Percentiles rank a stretch among this genome's conserved stretches.
These are phyloP conservation scores for Halocafeteria seosinensis DNA, from an alignment of 108 stramenopile genomes.

Conservation along the genomic window DNA sequence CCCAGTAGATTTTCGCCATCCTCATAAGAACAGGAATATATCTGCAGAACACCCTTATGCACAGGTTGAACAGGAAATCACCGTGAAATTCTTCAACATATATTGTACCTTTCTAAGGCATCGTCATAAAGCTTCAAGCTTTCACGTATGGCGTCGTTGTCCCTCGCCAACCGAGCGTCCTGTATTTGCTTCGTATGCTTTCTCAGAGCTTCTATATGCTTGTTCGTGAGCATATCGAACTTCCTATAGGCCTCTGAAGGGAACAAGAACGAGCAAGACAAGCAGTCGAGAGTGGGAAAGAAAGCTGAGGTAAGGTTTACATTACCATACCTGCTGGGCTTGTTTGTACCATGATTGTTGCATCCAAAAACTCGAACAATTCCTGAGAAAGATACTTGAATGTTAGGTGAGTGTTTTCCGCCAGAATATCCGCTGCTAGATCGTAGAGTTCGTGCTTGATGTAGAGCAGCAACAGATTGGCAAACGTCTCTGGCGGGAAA, in stretches of 20 bases:
- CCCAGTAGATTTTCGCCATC: constrained; percentile 63
- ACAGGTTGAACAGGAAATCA: not conserved
- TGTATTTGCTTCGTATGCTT: constrained; percentile 49
- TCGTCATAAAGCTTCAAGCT: constrained; percentile 45
- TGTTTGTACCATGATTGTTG: constrained; percentile 47
- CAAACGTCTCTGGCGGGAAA: constrained; percentile 61
- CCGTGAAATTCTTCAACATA: constrained; percentile 29
- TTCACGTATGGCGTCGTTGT: constrained; percentile 23
- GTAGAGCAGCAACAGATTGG: constrained; percentile 56
- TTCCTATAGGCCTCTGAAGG: constrained; percentile 35
- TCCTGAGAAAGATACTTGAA: constrained; percentile 47
- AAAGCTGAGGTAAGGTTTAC: too few species aligned
- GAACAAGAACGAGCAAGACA: too few species aligned
- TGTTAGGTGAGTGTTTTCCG: constrained; percentile 50
- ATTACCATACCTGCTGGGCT: too few species aligned
- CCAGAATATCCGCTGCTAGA: constrained; percentile 53
- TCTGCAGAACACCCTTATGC: too few species aligned
- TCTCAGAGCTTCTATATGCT: constrained; percentile 43
- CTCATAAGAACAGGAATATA: constrained; percentile 50
- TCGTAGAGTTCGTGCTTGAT: constrained; percentile 50
- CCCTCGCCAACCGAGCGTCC: constrained; percentile 30
- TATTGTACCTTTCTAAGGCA: constrained; percentile 47
- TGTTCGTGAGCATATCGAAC: constrained; percentile 40
- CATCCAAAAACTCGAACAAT: constrained; percentile 57
- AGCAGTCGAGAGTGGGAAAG: constrained; percentile 2